Base-by-base conservation (phyloP, 805 yeast species). In the Metschnikowia cerradonensis region DNA sequence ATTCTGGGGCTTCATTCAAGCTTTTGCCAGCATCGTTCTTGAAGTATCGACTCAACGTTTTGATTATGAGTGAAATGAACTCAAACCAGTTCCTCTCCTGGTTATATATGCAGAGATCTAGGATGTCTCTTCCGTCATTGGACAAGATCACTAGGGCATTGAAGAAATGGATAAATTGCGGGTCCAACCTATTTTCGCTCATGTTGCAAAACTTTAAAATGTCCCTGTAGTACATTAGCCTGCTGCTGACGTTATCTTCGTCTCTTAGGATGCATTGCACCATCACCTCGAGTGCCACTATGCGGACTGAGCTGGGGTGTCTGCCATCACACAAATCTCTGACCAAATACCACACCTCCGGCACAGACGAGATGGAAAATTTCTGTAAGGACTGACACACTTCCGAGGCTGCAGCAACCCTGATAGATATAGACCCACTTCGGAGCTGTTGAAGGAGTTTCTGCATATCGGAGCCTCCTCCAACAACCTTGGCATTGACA, bases 311-410 rank as follows among this genome's bases (percentile, higher is more conserved):
- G 3, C 67, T 51, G 35, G 61, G 64, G 5, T 58, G 50, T 15
- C 67, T 70, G 1, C 63, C 50, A 6, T 70, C 69, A 46, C 87
- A 73, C 63, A 84, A 66, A 46, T 76, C 80, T 52, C 79, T 70
- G 0, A 86, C 84, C 47, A 82, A 67, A 63, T 84, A 81, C 96
- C 96, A 89, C 1, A 88, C 73, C 54, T 86, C 90, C 0, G 88
- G 83, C 3, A 88, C 74, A 2, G 86, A 78, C 0, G 84, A 73
- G 2, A 82, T 75, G 3, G 83, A 71, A 45, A 75, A 76, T 44
- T 75, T 78, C 20, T 76, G 76, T 2, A 88, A 65, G 3, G 81
- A 71, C 2, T 74, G 74, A 6, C 78, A 67, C 39, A 89, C 65
- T 19, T 75, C 65, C 2, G 70, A 71, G 0, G 87, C 82, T 0